A percentile compares a stretch with the other conserved stretches of the same genome.
Conservation (phyloP, 768 basidiomycete species). For the button mushroom (Agaricus bisporus) region DNA sequence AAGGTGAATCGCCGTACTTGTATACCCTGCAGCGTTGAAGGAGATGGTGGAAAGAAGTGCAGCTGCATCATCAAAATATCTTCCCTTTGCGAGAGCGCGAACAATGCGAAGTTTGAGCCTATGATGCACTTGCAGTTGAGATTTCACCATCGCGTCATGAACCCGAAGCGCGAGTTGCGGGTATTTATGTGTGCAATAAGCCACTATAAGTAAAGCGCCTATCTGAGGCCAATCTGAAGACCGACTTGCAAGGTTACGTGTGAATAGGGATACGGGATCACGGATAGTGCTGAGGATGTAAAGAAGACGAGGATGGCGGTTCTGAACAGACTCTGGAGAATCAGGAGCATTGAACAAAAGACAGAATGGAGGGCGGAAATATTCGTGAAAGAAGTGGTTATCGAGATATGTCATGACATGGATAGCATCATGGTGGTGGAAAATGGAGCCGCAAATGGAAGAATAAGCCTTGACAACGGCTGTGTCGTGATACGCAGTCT, state of each 20-base stretch:
- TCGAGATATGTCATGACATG: slow-evolving; percentile 7
- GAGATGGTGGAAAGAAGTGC: slow-evolving; percentile 7
- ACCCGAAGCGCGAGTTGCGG: slow-evolving; percentile 5
- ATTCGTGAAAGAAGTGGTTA: slow-evolving; percentile 2
- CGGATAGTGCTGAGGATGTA: slow-evolving; percentile 1
- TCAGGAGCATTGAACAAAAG: background rate
- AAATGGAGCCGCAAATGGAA: slow-evolving; percentile 1
- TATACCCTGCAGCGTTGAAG: background rate
- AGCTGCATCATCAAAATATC: slow-evolving; percentile 9
- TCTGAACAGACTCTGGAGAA: background rate
- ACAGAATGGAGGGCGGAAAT: slow-evolving; percentile 9
- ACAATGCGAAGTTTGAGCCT: slow-evolving; percentile 13
- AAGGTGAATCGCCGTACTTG: slow-evolving; percentile 9
- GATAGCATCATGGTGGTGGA: slow-evolving; percentile 5
- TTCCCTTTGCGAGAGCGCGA: slow-evolving; percentile 7
- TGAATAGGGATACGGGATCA: slow-evolving; percentile 1
- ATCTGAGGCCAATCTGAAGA: background rate
- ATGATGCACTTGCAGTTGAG: slow-evolving; percentile 13
- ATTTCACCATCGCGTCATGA: slow-evolving; percentile 13
- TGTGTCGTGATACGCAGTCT: background rate
- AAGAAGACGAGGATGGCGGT: slow-evolving; percentile 16
- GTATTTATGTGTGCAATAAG: slow-evolving; percentile 6
- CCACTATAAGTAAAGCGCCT: background rate
- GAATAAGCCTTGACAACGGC: background rate
- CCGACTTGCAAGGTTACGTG: background rate